Conservation (phyloP, 2,329 filamentous ascomycete species). For the Orbilia brochopaga region DNA sequence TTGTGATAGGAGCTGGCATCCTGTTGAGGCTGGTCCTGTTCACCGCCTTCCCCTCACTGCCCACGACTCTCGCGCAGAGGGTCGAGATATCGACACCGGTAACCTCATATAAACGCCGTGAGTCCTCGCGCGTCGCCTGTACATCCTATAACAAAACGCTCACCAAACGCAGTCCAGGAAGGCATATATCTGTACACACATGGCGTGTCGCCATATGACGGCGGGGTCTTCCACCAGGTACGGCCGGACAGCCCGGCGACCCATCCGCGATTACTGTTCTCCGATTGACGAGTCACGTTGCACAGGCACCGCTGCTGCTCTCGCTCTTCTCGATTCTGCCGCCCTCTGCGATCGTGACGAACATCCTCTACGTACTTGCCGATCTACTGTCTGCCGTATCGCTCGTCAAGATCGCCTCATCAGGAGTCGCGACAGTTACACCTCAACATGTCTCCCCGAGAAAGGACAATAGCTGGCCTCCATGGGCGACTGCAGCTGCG, state of each 20-base stretch:
- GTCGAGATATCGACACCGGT: conserved; percentile 97
- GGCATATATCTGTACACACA: conserved; percentile 94
- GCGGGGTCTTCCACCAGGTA: conserved; percentile 77
- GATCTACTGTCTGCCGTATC: conserved; percentile 84
- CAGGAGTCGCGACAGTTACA: conserved; percentile 76
- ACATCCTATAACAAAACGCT: neutral
- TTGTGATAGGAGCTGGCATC: conserved; percentile 75
- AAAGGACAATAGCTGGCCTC: conserved; percentile 74
- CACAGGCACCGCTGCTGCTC: conserved; percentile 85
- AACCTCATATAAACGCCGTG: conserved; percentile 96
- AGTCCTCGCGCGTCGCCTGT: conserved; percentile 57
- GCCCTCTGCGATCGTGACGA: conserved; percentile 74
- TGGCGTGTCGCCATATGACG: conserved; percentile 96
- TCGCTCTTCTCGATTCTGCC: conserved; percentile 90
- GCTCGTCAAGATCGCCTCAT: conserved; percentile 78
- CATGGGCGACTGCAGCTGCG: conserved; percentile 77
- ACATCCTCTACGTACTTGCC: conserved; percentile 78
- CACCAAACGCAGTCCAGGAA: conserved; percentile 75
- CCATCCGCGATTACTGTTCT: conserved; percentile 4
- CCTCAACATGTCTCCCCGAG: conserved; percentile 79
- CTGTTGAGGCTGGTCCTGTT: conserved; percentile 80
- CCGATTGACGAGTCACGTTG: conserved; percentile 57
- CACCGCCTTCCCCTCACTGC: conserved; percentile 78
- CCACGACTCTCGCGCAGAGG: conserved; percentile 82
- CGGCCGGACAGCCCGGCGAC: conserved; percentile 10